Evolutionary conservation across 2,329 filamentous ascomycete genomes (phyloP).

Genomic region (Eurotiales sp.): DNA sequence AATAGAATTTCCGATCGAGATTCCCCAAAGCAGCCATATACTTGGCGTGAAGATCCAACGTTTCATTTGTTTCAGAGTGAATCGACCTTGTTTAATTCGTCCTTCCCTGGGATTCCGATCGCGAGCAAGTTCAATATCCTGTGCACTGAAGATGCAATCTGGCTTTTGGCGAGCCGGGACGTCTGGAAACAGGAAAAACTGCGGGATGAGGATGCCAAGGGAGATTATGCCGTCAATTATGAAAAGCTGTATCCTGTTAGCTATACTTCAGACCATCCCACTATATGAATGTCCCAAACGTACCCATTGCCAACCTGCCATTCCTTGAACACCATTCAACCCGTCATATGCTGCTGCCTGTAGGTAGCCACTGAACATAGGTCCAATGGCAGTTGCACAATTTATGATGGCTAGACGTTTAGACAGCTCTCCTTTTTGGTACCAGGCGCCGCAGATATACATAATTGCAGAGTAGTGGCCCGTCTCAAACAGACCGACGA

Average conservation of each 20-base stretch:
- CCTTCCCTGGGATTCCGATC: neutral
- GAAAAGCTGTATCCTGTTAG: too few species aligned
- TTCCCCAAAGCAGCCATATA: neutral
- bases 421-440: neutral
- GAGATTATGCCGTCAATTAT: neutral
- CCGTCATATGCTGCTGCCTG: neutral
- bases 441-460: neutral
- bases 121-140: neutral
- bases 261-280: too few species aligned
- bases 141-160: neutral
- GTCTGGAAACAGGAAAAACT: neutral
- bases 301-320: neutral
- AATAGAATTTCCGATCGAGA: neutral
- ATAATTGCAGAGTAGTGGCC: neutral
- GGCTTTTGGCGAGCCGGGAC: neutral
- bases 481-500: neutral
- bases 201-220: neutral
- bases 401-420: neutral
- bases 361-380: neutral
- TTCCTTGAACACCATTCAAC: neutral
- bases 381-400: neutral
- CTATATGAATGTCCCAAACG: too few species aligned
- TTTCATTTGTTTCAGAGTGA: neutral
- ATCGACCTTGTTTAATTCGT: neutral
- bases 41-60: neutral